Conservation (phyloP, 2,329 filamentous ascomycete species). For the Cytospora paraplurivora region DNA sequence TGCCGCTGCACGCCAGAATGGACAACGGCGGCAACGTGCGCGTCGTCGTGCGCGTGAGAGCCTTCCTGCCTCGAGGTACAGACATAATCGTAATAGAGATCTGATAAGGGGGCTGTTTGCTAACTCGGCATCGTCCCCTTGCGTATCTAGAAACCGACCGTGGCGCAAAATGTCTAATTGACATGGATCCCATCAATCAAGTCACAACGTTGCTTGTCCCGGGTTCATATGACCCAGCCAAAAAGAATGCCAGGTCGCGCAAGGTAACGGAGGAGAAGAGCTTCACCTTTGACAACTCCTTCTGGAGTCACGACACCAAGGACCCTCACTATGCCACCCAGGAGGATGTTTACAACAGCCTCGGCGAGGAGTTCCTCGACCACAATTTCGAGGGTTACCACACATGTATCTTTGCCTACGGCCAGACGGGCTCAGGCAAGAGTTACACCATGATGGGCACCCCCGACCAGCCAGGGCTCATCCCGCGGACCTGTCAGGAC, state of each 20-base stretch:
- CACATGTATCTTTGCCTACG: slow-evolving; percentile 98
- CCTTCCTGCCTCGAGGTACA: slow-evolving; percentile 79
- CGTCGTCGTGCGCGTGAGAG: slow-evolving; percentile 79
- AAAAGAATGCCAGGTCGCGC: slow-evolving; percentile 63
- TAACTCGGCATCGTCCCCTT: neutral
- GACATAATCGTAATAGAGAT: neutral
- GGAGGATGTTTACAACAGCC: slow-evolving; percentile 88
- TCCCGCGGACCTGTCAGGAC: slow-evolving; percentile 93
- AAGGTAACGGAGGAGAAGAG: slow-evolving; percentile 83
- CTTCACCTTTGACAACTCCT: slow-evolving; percentile 97
- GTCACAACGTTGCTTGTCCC: slow-evolving; percentile 72
- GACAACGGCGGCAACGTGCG: slow-evolving; percentile 74
- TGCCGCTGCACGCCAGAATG: slow-evolving; percentile 58
- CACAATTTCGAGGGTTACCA: slow-evolving; percentile 99
- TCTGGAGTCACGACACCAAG: slow-evolving; percentile 85
- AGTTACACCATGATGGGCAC: slow-evolving; percentile 98
- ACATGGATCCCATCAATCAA: slow-evolving; percentile 88
- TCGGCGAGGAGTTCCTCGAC: slow-evolving; percentile 96
- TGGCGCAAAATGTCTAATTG: slow-evolving; percentile 80
- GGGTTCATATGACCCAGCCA: slow-evolving; percentile 51
- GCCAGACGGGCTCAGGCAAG: slow-evolving; percentile 96
- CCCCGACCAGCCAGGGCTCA: slow-evolving; percentile 82
- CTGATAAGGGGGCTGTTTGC: slow-evolving; percentile 17
- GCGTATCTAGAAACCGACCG: slow-evolving; percentile 70
- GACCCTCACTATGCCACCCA: slow-evolving; percentile 90